Percentiles rank a stretch among this genome's conserved stretches.
Conservation (phyloP, 345 rosid species). For the Rhodamnia rubescens region DNA sequence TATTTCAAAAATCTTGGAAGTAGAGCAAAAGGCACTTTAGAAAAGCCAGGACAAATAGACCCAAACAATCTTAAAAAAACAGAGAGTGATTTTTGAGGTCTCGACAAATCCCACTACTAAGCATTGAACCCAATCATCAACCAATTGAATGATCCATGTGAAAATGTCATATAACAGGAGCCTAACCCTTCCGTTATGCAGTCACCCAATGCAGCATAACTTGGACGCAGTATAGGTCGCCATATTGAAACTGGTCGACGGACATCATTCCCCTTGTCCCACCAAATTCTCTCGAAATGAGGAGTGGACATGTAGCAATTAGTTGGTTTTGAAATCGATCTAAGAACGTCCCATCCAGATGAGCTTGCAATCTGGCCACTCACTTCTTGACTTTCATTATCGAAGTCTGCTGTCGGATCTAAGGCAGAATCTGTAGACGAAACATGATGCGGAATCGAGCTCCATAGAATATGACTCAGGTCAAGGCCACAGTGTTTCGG, state of each 20-base stretch:
- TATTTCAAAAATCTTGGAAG: background rate
- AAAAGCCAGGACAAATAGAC: background rate
- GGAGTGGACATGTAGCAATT: constrained; percentile 65
- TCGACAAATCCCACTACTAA: background rate
- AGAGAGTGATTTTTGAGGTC: background rate
- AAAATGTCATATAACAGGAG: background rate
- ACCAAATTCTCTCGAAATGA: constrained; percentile 95
- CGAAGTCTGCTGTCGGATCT: constrained; percentile 19
- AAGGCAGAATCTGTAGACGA: constrained; percentile 24
- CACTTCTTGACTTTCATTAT: constrained; percentile 27
- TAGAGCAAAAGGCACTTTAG: background rate
- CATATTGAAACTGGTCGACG: constrained; percentile 88
- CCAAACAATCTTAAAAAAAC: background rate
- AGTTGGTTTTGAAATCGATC: constrained; percentile 65
- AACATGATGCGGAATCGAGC: constrained; percentile 36
- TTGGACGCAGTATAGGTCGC: constrained; percentile 75
- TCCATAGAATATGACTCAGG: constrained; percentile 75
- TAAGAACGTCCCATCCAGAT: constrained; percentile 76
- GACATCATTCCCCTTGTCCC: constrained; percentile 91
- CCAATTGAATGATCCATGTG: background rate
- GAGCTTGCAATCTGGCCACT: constrained; percentile 36
- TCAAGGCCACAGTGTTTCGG: constrained; percentile 38
- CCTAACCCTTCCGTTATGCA: constrained; percentile 92
- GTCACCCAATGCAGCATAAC: constrained; percentile 80
- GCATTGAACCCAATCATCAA: background rate